Evolutionary conservation across 768 basidiomycete species (phyloP).

Genomic region (Xerocomellus chrysenteron): DNA sequence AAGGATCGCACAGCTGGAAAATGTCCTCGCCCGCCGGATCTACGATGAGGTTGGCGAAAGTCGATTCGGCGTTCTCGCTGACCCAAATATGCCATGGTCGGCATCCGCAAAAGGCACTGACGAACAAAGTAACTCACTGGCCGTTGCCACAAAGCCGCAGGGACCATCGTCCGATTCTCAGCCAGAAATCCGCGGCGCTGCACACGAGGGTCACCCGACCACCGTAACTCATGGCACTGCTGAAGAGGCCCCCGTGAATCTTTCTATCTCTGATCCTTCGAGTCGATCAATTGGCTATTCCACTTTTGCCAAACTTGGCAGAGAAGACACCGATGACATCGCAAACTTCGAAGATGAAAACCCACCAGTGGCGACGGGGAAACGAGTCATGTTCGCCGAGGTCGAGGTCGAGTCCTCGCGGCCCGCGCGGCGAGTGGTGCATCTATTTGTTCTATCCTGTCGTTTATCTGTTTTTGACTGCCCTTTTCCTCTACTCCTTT

Average conservation of each 20-base stretch:
- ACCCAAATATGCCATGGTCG: constrained; percentile 10
- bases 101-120: constrained; percentile 10
- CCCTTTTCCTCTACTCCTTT: neutral
- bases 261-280: constrained; percentile 7
- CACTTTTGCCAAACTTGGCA: constrained; percentile 26
- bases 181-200: constrained; percentile 19
- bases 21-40: constrained; percentile 44
- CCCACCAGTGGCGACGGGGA: constrained; percentile 17
- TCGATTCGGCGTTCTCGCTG: constrained; percentile 13
- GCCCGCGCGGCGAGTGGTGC: constrained; percentile 30
- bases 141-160: constrained; percentile 11
- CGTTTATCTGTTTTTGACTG: neutral
- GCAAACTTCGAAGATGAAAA: constrained; percentile 23
- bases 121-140: constrained; percentile 13
- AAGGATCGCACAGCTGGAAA: constrained; percentile 47
- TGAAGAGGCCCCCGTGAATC: constrained; percentile 10
- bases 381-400: constrained; percentile 25
- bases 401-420: constrained; percentile 22
- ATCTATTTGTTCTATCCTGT: neutral
- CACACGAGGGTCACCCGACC: constrained; percentile 10
- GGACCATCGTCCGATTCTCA: constrained; percentile 12
- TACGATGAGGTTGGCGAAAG: constrained; percentile 31
- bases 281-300: constrained; percentile 22
- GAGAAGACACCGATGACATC: constrained; percentile 30
- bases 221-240: constrained; percentile 5